These are phyloP conservation scores for Coprinellus aureogranulatus DNA, from an alignment of 768 basidiomycete species.

Conservation along the genomic window DNA sequence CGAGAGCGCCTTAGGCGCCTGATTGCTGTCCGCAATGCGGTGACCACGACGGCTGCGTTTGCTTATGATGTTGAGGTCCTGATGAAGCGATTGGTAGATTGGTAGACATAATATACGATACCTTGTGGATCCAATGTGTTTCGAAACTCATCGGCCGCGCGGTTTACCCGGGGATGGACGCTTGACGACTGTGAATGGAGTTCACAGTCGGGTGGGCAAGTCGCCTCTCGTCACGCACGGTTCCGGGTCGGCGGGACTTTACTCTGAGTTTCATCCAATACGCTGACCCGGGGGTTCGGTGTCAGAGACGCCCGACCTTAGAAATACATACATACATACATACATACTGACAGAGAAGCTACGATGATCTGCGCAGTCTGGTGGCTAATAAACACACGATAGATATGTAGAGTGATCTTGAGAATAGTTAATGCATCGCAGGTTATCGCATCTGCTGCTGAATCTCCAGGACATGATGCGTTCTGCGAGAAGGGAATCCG, in stretches of 20 bases:
- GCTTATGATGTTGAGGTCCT: not conserved
- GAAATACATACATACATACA: too few species aligned
- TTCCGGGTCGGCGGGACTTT: not conserved
- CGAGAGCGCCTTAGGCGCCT: not conserved
- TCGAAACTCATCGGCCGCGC: not conserved
- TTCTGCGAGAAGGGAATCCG: not conserved
- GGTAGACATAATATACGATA: not conserved
- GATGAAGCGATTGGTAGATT: not conserved
- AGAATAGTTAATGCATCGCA: not conserved
- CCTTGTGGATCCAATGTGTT: not conserved
- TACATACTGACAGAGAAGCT: too few species aligned
- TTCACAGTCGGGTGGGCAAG: not conserved
- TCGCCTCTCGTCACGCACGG: not conserved
- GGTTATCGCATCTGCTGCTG: not conserved
- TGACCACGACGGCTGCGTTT: not conserved
- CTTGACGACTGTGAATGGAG: not conserved
- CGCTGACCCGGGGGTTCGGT: not conserved
- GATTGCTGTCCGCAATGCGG: not conserved
- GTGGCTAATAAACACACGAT: too few species aligned
- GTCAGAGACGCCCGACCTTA: not conserved
- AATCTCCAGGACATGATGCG: not conserved
- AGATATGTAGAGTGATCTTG: not conserved
- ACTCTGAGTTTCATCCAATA: not conserved
- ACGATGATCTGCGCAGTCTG: too few species aligned
- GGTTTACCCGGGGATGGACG: not conserved